These are phyloP conservation scores for Debaryomyces sp. DNA, from an alignment of 1,139 yeast genomes.

Conservation along the genomic window DNA sequence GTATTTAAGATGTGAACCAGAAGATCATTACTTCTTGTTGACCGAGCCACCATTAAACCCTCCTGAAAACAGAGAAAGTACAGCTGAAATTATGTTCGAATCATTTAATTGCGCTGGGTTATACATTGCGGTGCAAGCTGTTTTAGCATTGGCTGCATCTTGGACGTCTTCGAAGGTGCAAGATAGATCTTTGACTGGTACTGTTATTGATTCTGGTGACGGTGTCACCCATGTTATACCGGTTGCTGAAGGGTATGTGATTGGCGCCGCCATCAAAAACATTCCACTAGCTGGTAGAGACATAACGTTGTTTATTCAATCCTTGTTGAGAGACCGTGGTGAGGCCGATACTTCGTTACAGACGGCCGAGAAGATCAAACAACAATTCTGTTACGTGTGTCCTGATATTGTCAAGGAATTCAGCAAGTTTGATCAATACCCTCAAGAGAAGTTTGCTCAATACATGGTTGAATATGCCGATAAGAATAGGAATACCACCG, in stretches of 20 bases:
- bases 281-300: constrained; percentile 99
- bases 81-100: constrained; percentile 98
- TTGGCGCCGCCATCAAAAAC: constrained; percentile 95
- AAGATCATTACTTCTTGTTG: constrained; percentile 90
- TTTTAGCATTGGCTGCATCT: constrained; percentile 95
- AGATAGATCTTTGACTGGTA: constrained; percentile 95
- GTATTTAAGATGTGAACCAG: constrained; percentile 96
- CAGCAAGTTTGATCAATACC: constrained; percentile 89
- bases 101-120: constrained; percentile 98
- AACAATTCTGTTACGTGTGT: constrained; percentile 94
- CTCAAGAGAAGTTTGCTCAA: constrained; percentile 87
- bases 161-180: constrained; percentile 97
- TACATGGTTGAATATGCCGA: constrained; percentile 82
- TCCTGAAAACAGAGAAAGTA: constrained; percentile 97
- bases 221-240: constrained; percentile 99
- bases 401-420: constrained; percentile 98
- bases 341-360: constrained; percentile 91
- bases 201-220: constrained; percentile 96
- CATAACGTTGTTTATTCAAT: constrained; percentile 90
- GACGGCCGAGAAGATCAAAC: constrained; percentile 96
- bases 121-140: constrained; percentile 98
- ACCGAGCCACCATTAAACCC: constrained; percentile 99
- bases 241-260: constrained; percentile 98
- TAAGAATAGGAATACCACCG: constrained; percentile 63
- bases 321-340: constrained; percentile 93